Percentiles rank a stretch among this genome's conserved stretches.
Evolutionary conservation across 805 yeast genomes (phyloP).

Genomic region (Kodamaea neixiangensis): DNA sequence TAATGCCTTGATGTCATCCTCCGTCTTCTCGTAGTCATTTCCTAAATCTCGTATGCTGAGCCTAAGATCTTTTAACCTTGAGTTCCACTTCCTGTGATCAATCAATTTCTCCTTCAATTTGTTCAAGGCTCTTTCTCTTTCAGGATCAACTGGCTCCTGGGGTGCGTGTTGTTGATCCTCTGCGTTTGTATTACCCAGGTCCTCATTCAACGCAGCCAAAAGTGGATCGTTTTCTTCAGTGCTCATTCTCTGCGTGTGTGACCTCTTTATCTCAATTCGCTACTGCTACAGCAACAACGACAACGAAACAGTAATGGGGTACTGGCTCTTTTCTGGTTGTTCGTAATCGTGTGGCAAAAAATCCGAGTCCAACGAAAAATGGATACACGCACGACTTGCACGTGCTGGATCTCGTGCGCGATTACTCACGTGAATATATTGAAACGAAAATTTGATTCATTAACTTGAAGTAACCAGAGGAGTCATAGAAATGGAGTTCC

Average conservation of each 20-base stretch:
- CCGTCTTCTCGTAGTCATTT: conserved; percentile 86
- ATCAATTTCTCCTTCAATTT: conserved; percentile 81
- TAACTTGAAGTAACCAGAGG: neutral
- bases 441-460: conserved; percentile 7
- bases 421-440: conserved; percentile 7
- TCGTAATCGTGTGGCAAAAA: conserved; percentile 6
- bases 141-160: conserved; percentile 53
- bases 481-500: conserved; percentile 70
- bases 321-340: neutral
- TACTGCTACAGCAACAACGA: neutral
- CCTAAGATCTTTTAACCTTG: conserved; percentile 81
- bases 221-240: conserved; percentile 73
- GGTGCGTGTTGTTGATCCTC: conserved; percentile 6
- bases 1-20: conserved; percentile 93
- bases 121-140: conserved; percentile 73
- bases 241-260: conserved; percentile 36
- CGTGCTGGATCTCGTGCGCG: neutral
- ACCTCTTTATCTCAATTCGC: neutral
- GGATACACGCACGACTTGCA: conserved; percentile 3
- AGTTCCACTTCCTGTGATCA: conserved; percentile 95
- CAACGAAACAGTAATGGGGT: neutral
- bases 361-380: conserved; percentile 18
- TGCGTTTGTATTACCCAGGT: conserved; percentile 15
- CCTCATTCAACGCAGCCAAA: conserved; percentile 61
- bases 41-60: conserved; percentile 81